A percentile compares a stretch with the other conserved stretches of the same genome.
Conservation (phyloP, 1,284 basidiomycete genomes). For the Cryptococcus jaspeensis region DNA sequence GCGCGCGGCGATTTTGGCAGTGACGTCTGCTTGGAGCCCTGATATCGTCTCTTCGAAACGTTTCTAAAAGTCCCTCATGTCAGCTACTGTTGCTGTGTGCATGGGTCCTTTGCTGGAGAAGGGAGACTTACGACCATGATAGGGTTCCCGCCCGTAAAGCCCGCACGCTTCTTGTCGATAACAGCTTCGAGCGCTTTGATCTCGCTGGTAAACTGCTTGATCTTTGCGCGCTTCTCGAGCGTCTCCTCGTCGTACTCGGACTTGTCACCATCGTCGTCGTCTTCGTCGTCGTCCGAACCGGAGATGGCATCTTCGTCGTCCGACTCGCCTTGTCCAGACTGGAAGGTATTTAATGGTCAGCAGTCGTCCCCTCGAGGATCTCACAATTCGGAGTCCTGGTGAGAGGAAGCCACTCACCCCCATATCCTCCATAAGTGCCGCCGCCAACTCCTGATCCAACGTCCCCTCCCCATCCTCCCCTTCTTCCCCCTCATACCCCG, state of each 20-base stretch:
- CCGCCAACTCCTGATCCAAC: constrained; percentile 37
- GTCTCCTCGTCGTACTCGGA: constrained; percentile 69
- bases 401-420: constrained; percentile 17
- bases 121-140: constrained; percentile 63
- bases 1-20: constrained; percentile 70
- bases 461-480: constrained; percentile 30
- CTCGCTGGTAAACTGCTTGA: constrained; percentile 80
- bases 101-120: neutral
- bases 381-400: neutral
- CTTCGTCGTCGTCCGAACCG: constrained; percentile 66
- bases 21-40: constrained; percentile 80
- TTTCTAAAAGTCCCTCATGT: constrained; percentile 58
- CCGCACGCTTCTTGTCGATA: constrained; percentile 79
- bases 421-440: constrained; percentile 38
- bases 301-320: constrained; percentile 62
- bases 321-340: constrained; percentile 30
- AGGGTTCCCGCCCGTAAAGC: constrained; percentile 81
- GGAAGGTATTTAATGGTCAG: neutral
- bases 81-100: neutral
- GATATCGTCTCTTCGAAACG: constrained; percentile 90
- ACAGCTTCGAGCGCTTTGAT: constrained; percentile 85
- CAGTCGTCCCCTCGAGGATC: neutral
- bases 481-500: constrained; percentile 37
- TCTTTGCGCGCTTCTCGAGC: constrained; percentile 56
- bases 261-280: constrained; percentile 59